phyloP scores from a whole-genome alignment of 2,329 filamentous ascomycete genomes.

The Stenocarpella maydis region DNA sequence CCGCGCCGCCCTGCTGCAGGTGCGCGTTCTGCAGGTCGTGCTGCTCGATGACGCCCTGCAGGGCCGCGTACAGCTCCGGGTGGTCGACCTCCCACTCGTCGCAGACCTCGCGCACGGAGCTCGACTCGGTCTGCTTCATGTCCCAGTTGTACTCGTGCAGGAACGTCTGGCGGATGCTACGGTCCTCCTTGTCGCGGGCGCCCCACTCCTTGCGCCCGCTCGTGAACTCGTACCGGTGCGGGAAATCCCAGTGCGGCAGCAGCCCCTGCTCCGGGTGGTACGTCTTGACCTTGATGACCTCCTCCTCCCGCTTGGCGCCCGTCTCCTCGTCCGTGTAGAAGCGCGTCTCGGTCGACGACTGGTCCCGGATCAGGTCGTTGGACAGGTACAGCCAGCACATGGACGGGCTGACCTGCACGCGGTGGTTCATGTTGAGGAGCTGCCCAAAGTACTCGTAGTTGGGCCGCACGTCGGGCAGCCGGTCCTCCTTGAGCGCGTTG shows the following conservation, averaged over 20 bases:
- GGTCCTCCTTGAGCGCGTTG: constrained; percentile 64
- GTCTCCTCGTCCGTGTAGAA: constrained; percentile 24
- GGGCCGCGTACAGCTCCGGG: constrained; percentile 61
- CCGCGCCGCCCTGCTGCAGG: constrained; percentile 2
- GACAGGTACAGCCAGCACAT: constrained; percentile 67
- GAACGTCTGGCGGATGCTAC: constrained; percentile 57
- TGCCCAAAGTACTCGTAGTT: constrained; percentile 70
- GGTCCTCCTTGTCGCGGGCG: constrained; percentile 46
- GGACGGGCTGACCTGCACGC: constrained; percentile 63
- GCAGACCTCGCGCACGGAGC: constrained; percentile 61
- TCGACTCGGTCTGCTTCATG: constrained; percentile 63
- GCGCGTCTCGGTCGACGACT: constrained; percentile 37
- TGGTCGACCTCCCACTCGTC: constrained; percentile 67
- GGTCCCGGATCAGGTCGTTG: constrained; percentile 56
- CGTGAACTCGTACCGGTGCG: constrained; percentile 64
- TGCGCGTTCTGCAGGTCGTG: constrained; percentile 35
- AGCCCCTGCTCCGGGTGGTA: constrained; percentile 33
- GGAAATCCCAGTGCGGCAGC: constrained; percentile 58
- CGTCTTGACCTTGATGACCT: constrained; percentile 29
- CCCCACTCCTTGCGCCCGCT: constrained; percentile 58
- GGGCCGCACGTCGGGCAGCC: constrained; percentile 64
- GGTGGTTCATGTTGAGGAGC: constrained; percentile 61
- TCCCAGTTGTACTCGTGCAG: constrained; percentile 67
- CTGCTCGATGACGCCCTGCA: constrained; percentile 54
- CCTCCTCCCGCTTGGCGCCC: constrained; percentile 28